phyloP scores from a whole-genome alignment of 257 asterid species.

The Gardenia jasminoides region DNA sequence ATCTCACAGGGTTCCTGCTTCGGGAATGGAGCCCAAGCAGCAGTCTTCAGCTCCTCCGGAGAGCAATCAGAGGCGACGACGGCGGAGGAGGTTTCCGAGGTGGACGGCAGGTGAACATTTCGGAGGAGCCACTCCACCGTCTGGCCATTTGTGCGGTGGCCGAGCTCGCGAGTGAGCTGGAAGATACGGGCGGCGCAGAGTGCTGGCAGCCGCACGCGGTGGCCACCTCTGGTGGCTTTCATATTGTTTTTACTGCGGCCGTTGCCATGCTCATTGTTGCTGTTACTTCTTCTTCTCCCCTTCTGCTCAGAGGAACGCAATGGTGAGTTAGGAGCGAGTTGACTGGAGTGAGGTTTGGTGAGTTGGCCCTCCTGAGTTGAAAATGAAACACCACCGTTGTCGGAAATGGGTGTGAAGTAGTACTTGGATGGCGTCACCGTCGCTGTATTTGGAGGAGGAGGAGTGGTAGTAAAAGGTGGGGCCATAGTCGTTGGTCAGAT shows the following conservation, averaged over 20 bases:
- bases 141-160: conserved; percentile 35
- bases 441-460: not conserved
- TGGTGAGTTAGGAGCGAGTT: conserved; percentile 5
- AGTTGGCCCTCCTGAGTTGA: not conserved
- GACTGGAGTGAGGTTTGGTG: not conserved
- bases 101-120: conserved; percentile 15
- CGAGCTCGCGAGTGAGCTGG: conserved; percentile 37
- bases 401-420: not conserved
- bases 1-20: conserved; percentile 11
- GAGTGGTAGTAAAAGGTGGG: conserved; percentile 6
- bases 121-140: conserved; percentile 35
- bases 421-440: not conserved
- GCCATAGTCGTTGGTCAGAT: conserved; percentile 7
- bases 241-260: not conserved
- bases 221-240: conserved; percentile 8
- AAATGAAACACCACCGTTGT: not conserved
- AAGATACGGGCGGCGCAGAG: conserved; percentile 34
- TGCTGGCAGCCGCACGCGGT: conserved; percentile 30
- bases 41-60: not conserved
- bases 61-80: not conserved
- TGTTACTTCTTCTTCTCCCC: not conserved
- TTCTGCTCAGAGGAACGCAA: not conserved
- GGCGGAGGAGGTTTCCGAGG: not conserved
- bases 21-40: conserved; percentile 4
- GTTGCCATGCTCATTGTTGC: not conserved